Evolutionary conservation across 2,329 filamentous ascomycete genomes (phyloP).

Genomic region (Tolypocladium tropicale): DNA sequence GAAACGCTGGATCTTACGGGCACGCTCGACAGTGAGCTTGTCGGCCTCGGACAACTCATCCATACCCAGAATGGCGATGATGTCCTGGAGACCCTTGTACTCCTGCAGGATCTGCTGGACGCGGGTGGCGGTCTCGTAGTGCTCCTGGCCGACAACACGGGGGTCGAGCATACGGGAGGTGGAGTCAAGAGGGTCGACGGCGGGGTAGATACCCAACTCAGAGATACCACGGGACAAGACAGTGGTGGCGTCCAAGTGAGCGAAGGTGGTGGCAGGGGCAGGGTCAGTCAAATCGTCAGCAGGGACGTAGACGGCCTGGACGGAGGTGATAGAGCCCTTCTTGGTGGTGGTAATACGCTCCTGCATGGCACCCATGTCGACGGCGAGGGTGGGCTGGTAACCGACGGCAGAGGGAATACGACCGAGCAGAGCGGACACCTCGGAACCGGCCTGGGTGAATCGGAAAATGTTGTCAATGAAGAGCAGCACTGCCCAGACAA

Average conservation of each 20-base stretch:
- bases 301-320: conserved; percentile 99
- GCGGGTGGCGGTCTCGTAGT: conserved; percentile 88
- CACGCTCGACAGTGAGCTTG: conserved; percentile 99
- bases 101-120: conserved; percentile 99
- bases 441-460: conserved; percentile 99
- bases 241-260: conserved; percentile 99
- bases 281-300: conserved; percentile 99
- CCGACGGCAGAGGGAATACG: conserved; percentile 99
- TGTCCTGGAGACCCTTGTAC: conserved; percentile 99
- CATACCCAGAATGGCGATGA: conserved; percentile 99
- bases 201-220: conserved; percentile 99
- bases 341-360: conserved; percentile 99
- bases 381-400: conserved; percentile 97
- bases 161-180: conserved; percentile 99
- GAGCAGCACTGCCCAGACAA: conserved; percentile 61
- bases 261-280: conserved; percentile 97
- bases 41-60: conserved; percentile 98
- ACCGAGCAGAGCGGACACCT: conserved; percentile 97
- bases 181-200: conserved; percentile 98
- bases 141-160: conserved; percentile 94
- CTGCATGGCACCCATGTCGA: conserved; percentile 99
- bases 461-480: conserved; percentile 99
- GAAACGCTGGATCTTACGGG: conserved; percentile 99
- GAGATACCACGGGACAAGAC: conserved; percentile 99
- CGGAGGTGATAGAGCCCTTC: conserved; percentile 99